phyloP scores from a whole-genome alignment of 208 protist species.

The Crithidia acanthocephali region DNA sequence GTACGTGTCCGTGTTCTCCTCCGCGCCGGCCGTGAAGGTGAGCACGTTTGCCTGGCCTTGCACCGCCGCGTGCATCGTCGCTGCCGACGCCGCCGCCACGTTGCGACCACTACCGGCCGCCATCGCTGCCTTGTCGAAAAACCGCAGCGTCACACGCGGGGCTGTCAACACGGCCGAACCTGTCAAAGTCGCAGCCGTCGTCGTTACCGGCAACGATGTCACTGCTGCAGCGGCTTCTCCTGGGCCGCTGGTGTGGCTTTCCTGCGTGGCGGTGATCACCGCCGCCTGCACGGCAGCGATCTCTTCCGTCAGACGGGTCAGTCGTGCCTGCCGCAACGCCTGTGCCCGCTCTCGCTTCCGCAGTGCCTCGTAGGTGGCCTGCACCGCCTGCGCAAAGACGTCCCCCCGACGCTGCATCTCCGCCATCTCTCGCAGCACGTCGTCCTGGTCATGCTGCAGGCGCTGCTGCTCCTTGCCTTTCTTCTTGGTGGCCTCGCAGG shows the following conservation, averaged over 20 bases:
- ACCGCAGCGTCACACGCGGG: conserved; percentile 19
- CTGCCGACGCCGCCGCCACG: neutral
- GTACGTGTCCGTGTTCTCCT: neutral
- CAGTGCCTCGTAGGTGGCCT: conserved; percentile 40
- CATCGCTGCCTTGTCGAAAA: conserved; percentile 14
- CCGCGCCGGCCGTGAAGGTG: neutral
- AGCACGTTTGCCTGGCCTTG: neutral
- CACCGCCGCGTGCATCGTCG: neutral
- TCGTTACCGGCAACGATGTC: neutral
- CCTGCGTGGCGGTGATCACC: neutral
- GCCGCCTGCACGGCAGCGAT: conserved; percentile 22
- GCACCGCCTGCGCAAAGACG: conserved; percentile 19
- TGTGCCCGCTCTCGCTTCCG: conserved; percentile 51
- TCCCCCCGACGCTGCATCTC: conserved; percentile 33
- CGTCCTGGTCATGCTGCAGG: conserved; percentile 61
- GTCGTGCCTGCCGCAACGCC: conserved; percentile 47
- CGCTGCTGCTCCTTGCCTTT: conserved; percentile 68
- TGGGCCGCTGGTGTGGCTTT: no score
- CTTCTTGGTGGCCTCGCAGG: conserved; percentile 39
- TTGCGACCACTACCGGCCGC: conserved; percentile 26
- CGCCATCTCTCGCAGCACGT: conserved; percentile 36
- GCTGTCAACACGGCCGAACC: neutral
- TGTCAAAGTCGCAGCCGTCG: no score
- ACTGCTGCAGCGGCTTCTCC: no score
- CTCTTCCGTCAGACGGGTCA: conserved; percentile 36